Base-by-base conservation (phyloP, 805 yeast genomes). In the Candida patagonica region DNA sequence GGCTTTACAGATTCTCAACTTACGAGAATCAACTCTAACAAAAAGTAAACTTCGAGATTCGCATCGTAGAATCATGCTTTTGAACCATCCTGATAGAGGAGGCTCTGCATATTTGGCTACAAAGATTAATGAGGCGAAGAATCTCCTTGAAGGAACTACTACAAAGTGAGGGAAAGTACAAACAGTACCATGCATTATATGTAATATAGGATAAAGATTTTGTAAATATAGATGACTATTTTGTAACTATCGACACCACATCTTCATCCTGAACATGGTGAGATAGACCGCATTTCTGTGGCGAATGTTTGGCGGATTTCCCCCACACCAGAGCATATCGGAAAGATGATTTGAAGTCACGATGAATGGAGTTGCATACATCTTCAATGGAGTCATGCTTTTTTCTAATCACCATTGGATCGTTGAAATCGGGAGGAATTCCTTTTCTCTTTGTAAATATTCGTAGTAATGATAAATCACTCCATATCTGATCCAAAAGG, bases 291-390 rank as follows among this genome's bases (percentile, higher is more conserved):
- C 97, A 89, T 57, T 89, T 89, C 56, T 89, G 98, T 3, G 97
- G 97, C 26, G 89, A 84, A 57, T 86, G 95, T 59, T 92, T 92
- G 5, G 96, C 82, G 35, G 94, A 80, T 1, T 88, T 77, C 0
- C 98, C 98, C 96, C 97, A 89, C 5, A 89, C 96, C 54, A 87
- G 63, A 0, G 97, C 97, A 58, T 88, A 87, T 59, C 87, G 85
- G 69, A 92, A 89, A 54, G 82, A 85, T 48, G 81, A 78, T 55
- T 87, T 88, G 70, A 89, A 82, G 53, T 88, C 96, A 51, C 94
- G 74, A 59, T 89, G 97, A 46, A 89, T 80, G 9, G 92, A 73
- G 56, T 89, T 88, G 66, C 98, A 89, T 22, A 89, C 85, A 49
- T 79, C 86, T 48, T 80, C 89, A 39, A 89, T 75, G 1, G 92